A percentile compares a stretch with the other conserved stretches of the same genome.
These are phyloP conservation scores for Plantago coronopus DNA, from an alignment of 305 asterid genomes.

Conservation along the genomic window DNA sequence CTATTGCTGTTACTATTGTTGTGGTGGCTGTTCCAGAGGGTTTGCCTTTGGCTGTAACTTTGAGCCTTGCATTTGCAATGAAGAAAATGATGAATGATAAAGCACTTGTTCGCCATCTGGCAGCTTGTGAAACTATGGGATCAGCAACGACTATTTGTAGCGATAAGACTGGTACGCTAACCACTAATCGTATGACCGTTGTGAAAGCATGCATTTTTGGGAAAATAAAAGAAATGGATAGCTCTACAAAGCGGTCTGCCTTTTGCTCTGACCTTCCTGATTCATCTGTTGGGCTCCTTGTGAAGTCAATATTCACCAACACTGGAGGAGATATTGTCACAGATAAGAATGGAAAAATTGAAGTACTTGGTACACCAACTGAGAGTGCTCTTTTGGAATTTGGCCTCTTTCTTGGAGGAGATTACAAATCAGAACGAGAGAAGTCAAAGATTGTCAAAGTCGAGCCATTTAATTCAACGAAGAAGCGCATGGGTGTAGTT, in stretches of 20 bases:
- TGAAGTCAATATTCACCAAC: conserved; percentile 73
- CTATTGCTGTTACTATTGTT: conserved; percentile 93
- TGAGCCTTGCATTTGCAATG: conserved; percentile 98
- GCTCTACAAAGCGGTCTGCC: conserved; percentile 36
- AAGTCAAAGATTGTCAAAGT: conserved; percentile 63
- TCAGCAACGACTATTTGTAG: conserved; percentile 94
- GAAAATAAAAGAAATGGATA: conserved; percentile 44
- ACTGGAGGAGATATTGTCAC: conserved; percentile 89
- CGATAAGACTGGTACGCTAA: conserved; percentile 94
- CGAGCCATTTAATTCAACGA: conserved; percentile 86
- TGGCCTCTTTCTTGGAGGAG: conserved; percentile 80
- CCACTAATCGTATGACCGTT: conserved; percentile 89
- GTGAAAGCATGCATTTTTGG: conserved; percentile 73
- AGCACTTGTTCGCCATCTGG: conserved; percentile 95
- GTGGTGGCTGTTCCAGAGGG: conserved; percentile 99
- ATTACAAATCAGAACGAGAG: conserved; percentile 57
- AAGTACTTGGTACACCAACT: conserved; percentile 88
- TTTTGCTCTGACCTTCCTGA: conserved; percentile 60
- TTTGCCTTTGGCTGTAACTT: conserved; percentile 87
- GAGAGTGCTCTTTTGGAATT: conserved; percentile 90
- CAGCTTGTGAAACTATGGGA: conserved; percentile 99
- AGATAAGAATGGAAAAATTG: conserved; percentile 47
- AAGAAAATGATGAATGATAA: conserved; percentile 98
- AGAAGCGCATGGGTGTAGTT: conserved; percentile 93
- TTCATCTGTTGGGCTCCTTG: conserved; percentile 44